Evolutionary conservation across 352 stramenopile genomes (phyloP).

Genomic region (Pythium pectinolyticum): DNA sequence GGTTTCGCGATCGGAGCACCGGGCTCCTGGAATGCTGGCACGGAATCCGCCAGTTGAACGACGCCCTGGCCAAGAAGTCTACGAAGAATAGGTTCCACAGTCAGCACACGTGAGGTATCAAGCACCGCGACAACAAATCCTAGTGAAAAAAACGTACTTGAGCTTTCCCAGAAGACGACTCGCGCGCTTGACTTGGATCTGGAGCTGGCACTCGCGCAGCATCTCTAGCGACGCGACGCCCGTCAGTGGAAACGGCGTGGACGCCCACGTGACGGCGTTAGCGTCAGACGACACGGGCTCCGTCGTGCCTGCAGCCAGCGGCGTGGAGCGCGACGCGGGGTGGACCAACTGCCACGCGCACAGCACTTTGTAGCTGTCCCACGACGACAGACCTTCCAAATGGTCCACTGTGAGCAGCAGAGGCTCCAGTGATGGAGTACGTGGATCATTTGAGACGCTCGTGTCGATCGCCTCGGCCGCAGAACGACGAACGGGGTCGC

Average conservation of each 20-base stretch:
- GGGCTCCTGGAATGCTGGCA: not conserved
- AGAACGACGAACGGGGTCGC: slow-evolving; percentile 2
- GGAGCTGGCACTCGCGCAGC: slow-evolving; percentile 15
- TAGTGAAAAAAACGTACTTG: too few relatives aligned
- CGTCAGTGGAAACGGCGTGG: slow-evolving; percentile 1
- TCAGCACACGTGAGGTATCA: too few relatives aligned
- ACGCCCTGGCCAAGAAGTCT: not conserved
- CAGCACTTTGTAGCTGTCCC: not conserved
- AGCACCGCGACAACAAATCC: too few relatives aligned
- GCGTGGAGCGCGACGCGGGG: not conserved
- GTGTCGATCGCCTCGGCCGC: not conserved
- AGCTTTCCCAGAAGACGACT: slow-evolving; percentile 21
- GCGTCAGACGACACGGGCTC: not conserved
- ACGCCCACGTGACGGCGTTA: not conserved
- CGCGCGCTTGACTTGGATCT: slow-evolving; percentile 8
- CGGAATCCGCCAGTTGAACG: not conserved
- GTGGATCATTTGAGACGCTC: not conserved
- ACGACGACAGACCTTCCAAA: not conserved
- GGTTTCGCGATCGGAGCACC: not conserved
- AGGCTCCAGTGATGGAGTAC: not conserved
- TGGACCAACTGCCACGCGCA: not conserved
- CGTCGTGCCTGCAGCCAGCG: not conserved
- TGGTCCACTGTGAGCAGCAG: slow-evolving; percentile 4
- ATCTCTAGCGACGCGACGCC: slow-evolving; percentile 1
- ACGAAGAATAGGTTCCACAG: not conserved